Conservation (phyloP, 73 alveolate species). For the Breviolum minutum region DNA sequence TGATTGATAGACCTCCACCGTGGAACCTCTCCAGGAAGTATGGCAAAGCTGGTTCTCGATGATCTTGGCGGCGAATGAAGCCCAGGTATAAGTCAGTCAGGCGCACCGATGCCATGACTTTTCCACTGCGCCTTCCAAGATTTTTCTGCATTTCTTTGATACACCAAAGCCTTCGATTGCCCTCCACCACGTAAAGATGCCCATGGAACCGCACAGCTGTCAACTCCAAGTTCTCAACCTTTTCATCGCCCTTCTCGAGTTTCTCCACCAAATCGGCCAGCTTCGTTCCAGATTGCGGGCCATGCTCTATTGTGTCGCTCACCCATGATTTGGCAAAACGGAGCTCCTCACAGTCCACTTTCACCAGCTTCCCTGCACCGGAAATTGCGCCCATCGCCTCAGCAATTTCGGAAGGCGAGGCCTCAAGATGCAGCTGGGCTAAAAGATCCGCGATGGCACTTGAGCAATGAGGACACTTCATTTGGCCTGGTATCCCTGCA, state of each 20-base stretch:
- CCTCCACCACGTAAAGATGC: constrained; percentile 43
- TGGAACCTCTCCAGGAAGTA: constrained; percentile 44
- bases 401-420: neutral
- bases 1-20: no score
- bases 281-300: constrained; percentile 11
- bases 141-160: constrained; percentile 2
- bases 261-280: constrained; percentile 6
- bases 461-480: constrained; percentile 49
- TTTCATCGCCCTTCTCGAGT: neutral
- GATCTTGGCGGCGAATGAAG: constrained; percentile 32
- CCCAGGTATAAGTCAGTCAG: constrained; percentile 30
- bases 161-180: constrained; percentile 53
- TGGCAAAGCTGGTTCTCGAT: neutral
- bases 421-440: neutral
- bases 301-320: neutral
- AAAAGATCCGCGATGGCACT: neutral
- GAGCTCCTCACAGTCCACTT: neutral
- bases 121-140: neutral
- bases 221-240: neutral
- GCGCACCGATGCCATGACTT: neutral
- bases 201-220: constrained; percentile 60
- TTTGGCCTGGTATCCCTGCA: neutral
- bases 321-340: constrained; percentile 10
- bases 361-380: neutral
- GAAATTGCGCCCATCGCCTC: neutral